These are phyloP conservation scores for Ustilago lituana DNA, from an alignment of 1,284 basidiomycete species.

Conservation along the genomic window DNA sequence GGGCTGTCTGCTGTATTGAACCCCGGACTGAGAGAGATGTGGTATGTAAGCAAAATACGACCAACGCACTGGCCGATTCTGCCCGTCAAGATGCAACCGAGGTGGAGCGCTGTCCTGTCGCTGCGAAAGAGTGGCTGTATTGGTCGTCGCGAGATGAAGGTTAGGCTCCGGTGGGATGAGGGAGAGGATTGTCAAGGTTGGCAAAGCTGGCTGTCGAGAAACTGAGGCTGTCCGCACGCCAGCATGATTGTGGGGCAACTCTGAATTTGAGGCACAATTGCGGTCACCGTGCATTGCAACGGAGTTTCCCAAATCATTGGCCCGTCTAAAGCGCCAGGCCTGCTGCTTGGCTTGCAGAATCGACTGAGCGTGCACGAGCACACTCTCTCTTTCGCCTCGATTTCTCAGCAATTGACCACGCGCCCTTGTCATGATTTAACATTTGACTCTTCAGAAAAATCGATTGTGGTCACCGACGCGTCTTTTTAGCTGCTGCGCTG, in stretches of 20 bases:
- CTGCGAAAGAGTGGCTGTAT: not conserved
- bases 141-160: not conserved
- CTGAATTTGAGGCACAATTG: constrained; percentile 3
- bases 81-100: not conserved
- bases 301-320: not conserved
- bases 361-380: constrained; percentile 4
- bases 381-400: constrained; percentile 1
- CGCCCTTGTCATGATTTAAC: not conserved
- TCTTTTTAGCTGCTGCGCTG: constrained; percentile 2
- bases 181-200: not conserved
- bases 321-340: too few species aligned
- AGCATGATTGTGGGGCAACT: constrained; percentile 12
- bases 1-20: too few species aligned
- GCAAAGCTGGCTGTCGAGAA: too few species aligned
- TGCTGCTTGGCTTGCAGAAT: not conserved
- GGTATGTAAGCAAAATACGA: too few species aligned
- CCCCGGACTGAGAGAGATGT: too few species aligned
- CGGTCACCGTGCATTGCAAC: constrained; percentile 13
- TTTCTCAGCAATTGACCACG: too few species aligned
- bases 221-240: too few species aligned
- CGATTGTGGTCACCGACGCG: constrained; percentile 2
- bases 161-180: not conserved
- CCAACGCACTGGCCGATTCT: not conserved
- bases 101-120: not conserved
- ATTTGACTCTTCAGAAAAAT: not conserved